These are phyloP conservation scores for Saccharata proteae DNA, from an alignment of 2,329 filamentous ascomycete species.

Conservation along the genomic window DNA sequence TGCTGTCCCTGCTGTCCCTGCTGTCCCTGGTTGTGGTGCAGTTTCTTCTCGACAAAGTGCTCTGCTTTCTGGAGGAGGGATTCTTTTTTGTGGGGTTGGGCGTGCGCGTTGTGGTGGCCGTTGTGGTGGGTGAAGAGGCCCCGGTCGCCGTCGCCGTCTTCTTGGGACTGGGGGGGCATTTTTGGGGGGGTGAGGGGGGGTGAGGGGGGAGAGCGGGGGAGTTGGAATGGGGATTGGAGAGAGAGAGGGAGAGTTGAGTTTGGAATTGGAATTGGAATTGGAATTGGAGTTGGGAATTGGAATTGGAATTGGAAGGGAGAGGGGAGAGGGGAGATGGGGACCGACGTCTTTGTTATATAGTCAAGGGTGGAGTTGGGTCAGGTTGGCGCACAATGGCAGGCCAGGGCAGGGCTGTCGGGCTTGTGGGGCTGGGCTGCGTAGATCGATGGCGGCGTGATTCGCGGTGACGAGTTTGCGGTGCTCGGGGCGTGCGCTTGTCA, in stretches of 20 bases:
- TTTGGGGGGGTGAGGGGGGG: not conserved
- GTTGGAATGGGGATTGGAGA: not conserved
- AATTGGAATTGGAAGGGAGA: too few species aligned
- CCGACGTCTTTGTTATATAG: too few species aligned
- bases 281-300: too few species aligned
- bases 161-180: not conserved
- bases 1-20: conserved; percentile 3
- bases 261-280: too few species aligned
- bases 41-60: conserved; percentile 6
- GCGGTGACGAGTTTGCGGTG: too few species aligned
- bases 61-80: conserved; percentile 6
- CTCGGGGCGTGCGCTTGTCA: too few species aligned
- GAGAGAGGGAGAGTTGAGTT: not conserved
- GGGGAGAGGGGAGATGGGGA: too few species aligned
- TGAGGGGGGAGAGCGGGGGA: not conserved
- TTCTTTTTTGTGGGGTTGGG: conserved; percentile 5
- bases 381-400: too few species aligned
- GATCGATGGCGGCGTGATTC: too few species aligned
- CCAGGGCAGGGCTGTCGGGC: too few species aligned
- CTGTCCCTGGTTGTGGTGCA: conserved; percentile 2
- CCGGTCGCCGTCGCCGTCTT: conserved; percentile 1
- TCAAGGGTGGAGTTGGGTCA: too few species aligned
- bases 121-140: conserved; percentile 3
- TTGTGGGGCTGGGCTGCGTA: too few species aligned
- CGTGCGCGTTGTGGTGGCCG: conserved; percentile 3